phyloP scores from a whole-genome alignment of 106 monocot species.

The Alisma plantagoaquatica region DNA sequence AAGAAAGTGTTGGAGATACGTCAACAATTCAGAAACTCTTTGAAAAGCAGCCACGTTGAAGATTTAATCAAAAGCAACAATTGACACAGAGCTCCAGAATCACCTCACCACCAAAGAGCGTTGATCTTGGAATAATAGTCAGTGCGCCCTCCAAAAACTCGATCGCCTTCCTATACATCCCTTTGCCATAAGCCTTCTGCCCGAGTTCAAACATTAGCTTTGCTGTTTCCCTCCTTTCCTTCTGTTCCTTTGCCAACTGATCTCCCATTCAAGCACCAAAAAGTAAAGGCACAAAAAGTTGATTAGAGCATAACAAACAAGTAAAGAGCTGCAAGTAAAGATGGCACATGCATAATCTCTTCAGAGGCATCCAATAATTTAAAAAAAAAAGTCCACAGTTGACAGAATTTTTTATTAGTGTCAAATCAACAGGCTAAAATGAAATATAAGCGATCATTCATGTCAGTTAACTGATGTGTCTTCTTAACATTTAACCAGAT shows the following conservation, averaged over 20 bases:
- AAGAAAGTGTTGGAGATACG: not conserved
- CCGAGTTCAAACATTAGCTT: slow-evolving; percentile 95
- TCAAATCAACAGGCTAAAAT: not conserved
- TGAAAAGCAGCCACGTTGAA: too few relatives aligned
- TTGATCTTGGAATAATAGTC: slow-evolving; percentile 70
- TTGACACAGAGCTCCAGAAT: not conserved
- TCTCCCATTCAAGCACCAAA: not conserved
- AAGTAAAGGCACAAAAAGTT: not conserved
- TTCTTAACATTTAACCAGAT: too few relatives aligned
- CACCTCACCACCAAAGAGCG: slow-evolving; percentile 95
- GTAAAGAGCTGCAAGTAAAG: not conserved
- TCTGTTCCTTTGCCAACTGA: slow-evolving; percentile 90
- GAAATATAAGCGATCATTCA: not conserved
- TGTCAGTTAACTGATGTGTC: too few relatives aligned
- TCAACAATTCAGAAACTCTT: not conserved
- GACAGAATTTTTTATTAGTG: not conserved
- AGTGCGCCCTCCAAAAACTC: slow-evolving; percentile 93
- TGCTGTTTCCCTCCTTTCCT: slow-evolving; percentile 72
- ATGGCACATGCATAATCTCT: not conserved
- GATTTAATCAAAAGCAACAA: not conserved
- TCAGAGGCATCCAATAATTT: not conserved
- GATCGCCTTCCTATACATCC: slow-evolving; percentile 73
- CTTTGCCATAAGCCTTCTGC: slow-evolving; percentile 81
- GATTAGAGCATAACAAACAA: too few relatives aligned
- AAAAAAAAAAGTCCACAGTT: not conserved